Base-by-base conservation (phyloP, 352 stramenopile genomes). In the Phytophthora megakarya region DNA sequence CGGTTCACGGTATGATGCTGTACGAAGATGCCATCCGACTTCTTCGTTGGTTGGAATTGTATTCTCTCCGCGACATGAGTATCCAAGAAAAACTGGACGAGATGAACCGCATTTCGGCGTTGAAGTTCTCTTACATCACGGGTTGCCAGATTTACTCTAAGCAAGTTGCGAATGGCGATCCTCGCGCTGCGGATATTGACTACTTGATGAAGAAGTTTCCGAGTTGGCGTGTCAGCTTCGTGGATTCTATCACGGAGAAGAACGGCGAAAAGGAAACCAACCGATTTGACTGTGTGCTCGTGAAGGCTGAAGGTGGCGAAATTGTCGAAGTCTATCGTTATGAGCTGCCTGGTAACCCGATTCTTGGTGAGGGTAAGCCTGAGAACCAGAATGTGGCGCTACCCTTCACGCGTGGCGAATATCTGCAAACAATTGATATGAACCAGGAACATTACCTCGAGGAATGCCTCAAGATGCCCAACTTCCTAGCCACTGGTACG, bases 361-460 rank as follows among this genome's bases (percentile, higher is more conserved):
- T 96, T 38, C 63, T 96, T 32, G 88, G 88, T 46, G 86, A 96
- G 55, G 88, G 86, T 44, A 96, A 96, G 32, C 86, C 86, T 0
- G 86, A 95, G 50, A 96, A 96, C 65, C 88, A 96, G 61, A 96
- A 96, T 52, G 83, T 95, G 19, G 88, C 88, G 12, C 65, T 96
- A 12, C 81, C 84, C 4, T 96, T 96, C 53, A 95, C 88, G 8
- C 77, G 86, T 22, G 88, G 88, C 22, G 88, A 96, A 59, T 95
- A 92, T 57, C 42, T 96, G 23, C 88, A 96, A 60, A 95, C 86
- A 8, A 96, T 96, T 51, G 88, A 96, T 75, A 95, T 95, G 88
- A 96, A 96, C 65, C 88, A 96, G 62, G 88, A 96, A 43, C 85
- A 95, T 49, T 95, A 95, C 67, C 86, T 95, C 28, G 88, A 96